Percentiles rank a stretch among this genome's conserved stretches.
These are phyloP conservation scores for Lepraria neglecta DNA, from an alignment of 495 filamentous ascomycete genomes.

Conservation along the genomic window DNA sequence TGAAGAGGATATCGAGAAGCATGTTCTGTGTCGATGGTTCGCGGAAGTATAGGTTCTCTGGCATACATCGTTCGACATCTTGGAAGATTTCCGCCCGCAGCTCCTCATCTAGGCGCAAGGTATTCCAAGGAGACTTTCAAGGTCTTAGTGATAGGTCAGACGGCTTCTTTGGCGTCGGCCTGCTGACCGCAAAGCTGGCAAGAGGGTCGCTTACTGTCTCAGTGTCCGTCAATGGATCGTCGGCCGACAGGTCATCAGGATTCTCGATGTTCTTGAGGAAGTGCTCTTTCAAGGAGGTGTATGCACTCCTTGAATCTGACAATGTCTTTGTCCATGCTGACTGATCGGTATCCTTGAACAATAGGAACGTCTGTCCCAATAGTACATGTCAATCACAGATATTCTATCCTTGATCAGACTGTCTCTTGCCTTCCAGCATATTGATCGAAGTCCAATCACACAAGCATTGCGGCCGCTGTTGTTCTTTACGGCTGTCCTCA, in stretches of 20 bases:
- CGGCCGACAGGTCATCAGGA: conserved; percentile 64
- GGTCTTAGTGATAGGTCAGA: conserved; percentile 41
- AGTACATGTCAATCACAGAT: conserved; percentile 16
- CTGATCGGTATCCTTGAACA: conserved; percentile 64
- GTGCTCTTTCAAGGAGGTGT: conserved; percentile 62
- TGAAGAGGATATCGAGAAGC: conserved; percentile 82
- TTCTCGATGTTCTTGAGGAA: conserved; percentile 75
- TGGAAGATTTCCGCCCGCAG: conserved; percentile 87
- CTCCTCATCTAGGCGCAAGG: conserved; percentile 73
- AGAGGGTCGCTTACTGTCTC: conserved; percentile 55
- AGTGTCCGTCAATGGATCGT: conserved; percentile 85
- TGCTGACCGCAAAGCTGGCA: conserved; percentile 16
- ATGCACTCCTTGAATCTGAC: conserved; percentile 63
- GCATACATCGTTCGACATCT: conserved; percentile 88
- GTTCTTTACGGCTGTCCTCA: conserved; percentile 57
- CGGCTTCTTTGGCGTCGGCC: conserved; percentile 20
- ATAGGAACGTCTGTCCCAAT: conserved; percentile 60
- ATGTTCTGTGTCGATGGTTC: conserved; percentile 69
- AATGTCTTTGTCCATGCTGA: conserved; percentile 64
- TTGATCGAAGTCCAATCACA: conserved; percentile 67
- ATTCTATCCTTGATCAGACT: background rate
- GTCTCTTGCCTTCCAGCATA: conserved; percentile 80
- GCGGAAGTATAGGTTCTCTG: conserved; percentile 87
- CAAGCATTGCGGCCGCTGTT: conserved; percentile 55
- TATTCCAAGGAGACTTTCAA: conserved; percentile 80